phyloP scores from a whole-genome alignment of 805 yeast genomes.

The Cyberlindnera maritima region DNA sequence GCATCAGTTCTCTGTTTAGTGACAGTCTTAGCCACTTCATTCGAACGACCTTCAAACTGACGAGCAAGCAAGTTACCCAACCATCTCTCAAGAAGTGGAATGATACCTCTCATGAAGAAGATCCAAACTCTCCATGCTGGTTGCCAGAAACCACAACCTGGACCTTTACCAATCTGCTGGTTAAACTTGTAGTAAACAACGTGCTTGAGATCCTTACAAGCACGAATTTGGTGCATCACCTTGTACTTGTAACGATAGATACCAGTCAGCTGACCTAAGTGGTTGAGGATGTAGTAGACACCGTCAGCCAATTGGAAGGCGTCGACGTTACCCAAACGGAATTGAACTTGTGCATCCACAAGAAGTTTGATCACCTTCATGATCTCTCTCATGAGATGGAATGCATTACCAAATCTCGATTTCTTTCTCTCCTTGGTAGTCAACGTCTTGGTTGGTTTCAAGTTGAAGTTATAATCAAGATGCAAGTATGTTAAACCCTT shows the following conservation, averaged over 20 bases:
- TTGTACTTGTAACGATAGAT: constrained; percentile 94
- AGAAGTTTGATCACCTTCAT: constrained; percentile 77
- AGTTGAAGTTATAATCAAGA: constrained; percentile 90
- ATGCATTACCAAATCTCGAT: constrained; percentile 94
- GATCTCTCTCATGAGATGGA: constrained; percentile 89
- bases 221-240: constrained; percentile 97
- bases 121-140: constrained; percentile 99
- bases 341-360: constrained; percentile 94
- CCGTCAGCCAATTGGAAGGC: constrained; percentile 96
- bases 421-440: constrained; percentile 96
- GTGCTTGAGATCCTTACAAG: constrained; percentile 94
- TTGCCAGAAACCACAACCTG: constrained; percentile 99
- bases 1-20: constrained; percentile 96
- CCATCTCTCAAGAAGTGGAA: constrained; percentile 94
- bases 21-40: constrained; percentile 88
- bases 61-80: constrained; percentile 85
- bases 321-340: constrained; percentile 84
- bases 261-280: constrained; percentile 94
- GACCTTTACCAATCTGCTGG: constrained; percentile 88
- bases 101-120: constrained; percentile 83
- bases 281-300: constrained; percentile 83
- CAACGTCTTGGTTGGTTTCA: constrained; percentile 93
- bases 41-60: constrained; percentile 94
- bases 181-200: constrained; percentile 85
- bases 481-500: constrained; percentile 90